A percentile compares a stretch with the other conserved stretches of the same genome.
phyloP scores from a whole-genome alignment of 345 rosid genomes.

The Raphanus raphanistrum region DNA sequence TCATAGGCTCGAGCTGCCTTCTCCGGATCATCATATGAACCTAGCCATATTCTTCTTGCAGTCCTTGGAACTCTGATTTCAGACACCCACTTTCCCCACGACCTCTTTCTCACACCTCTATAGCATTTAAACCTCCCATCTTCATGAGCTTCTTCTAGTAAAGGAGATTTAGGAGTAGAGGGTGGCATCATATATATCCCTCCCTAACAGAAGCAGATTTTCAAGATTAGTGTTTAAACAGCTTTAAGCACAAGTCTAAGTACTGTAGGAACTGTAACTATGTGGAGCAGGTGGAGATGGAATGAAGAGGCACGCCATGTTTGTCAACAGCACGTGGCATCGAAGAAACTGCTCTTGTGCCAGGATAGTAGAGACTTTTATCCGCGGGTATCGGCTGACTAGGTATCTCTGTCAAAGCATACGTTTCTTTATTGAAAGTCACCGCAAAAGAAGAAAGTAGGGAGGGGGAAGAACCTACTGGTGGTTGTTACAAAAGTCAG shows the following conservation, averaged over 20 bases:
- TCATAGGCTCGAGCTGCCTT: constrained; percentile 59
- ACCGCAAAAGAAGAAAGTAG: constrained; percentile 18
- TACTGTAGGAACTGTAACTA: not conserved
- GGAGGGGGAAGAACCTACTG: constrained; percentile 11
- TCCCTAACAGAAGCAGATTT: constrained; percentile 26
- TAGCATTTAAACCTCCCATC: constrained; percentile 32
- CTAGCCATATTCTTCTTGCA: constrained; percentile 51
- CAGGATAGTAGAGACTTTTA: constrained; percentile 35
- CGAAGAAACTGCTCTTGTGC: constrained; percentile 30
- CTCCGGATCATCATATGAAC: constrained; percentile 50
- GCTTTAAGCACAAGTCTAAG: constrained; percentile 31
- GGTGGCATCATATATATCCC: constrained; percentile 12
- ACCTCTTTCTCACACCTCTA: constrained; percentile 45
- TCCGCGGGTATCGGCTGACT: not conserved
- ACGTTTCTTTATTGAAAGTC: constrained; percentile 33
- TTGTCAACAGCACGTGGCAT: constrained; percentile 42
- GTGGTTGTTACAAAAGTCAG: constrained; percentile 19
- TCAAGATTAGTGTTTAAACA: constrained; percentile 6
- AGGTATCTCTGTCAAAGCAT: constrained; percentile 32
- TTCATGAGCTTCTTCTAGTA: constrained; percentile 16
- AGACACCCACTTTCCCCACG: constrained; percentile 53
- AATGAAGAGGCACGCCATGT: constrained; percentile 35
- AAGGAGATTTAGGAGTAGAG: constrained; percentile 35
- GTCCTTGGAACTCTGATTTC: constrained; percentile 50
- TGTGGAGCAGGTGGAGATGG: constrained; percentile 39